These are phyloP conservation scores for Strigomonas culicis DNA, from an alignment of 208 protist species.

Conservation along the genomic window DNA sequence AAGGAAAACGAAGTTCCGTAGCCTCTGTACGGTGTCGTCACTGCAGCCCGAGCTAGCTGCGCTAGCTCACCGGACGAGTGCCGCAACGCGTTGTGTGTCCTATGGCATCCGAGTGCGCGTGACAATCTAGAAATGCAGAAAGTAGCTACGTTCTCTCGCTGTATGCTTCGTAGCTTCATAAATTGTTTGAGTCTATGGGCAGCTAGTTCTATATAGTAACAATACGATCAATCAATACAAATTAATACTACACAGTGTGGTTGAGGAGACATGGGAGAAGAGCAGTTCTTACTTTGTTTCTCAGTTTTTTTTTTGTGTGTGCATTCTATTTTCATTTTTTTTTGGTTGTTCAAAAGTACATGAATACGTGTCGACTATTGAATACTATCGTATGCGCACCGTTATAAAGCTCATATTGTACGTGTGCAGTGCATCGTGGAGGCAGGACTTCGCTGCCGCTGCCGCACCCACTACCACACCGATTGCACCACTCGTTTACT, in stretches of 20 bases:
- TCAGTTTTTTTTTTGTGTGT: background rate
- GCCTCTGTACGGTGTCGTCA: background rate
- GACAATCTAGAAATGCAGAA: background rate
- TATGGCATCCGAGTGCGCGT: too few species aligned
- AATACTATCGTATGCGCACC: background rate
- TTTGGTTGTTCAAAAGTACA: background rate
- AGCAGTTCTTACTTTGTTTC: too few species aligned
- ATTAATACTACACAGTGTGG: background rate
- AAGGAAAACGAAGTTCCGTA: background rate
- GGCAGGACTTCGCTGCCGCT: too few species aligned
- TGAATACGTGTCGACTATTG: background rate
- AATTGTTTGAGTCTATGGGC: background rate
- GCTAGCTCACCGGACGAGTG: background rate
- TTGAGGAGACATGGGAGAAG: background rate
- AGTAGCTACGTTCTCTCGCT: background rate
- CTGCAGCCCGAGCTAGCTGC: background rate
- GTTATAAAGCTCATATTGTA: background rate
- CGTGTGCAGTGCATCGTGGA: too few species aligned
- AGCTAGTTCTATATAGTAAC: background rate
- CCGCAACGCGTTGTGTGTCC: background rate
- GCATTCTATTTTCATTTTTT: background rate
- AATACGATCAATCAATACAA: background rate
- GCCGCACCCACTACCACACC: constrained; percentile 8
- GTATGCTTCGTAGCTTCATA: background rate
- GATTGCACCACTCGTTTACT: constrained; percentile 30